Evolutionary conservation across 202 grass and related monocot genomes (phyloP).

Genomic region (Saccharum hybrid): DNA sequence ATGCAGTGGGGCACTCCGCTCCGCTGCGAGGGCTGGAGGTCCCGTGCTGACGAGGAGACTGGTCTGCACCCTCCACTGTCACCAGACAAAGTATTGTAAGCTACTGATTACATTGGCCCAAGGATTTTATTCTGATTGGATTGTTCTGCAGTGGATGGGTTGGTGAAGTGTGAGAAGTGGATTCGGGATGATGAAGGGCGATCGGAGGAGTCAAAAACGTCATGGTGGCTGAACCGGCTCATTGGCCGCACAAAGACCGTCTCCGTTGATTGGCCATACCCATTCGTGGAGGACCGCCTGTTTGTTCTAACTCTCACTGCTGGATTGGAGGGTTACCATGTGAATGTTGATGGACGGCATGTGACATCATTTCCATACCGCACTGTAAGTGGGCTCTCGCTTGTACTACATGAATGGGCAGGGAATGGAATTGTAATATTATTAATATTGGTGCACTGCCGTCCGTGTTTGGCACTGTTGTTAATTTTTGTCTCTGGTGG

Average conservation of each 20-base stretch:
- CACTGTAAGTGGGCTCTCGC: constrained; percentile 57
- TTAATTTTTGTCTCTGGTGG: constrained; percentile 42
- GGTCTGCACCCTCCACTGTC: constrained; percentile 43
- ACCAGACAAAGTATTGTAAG: neutral
- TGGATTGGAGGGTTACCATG: constrained; percentile 86
- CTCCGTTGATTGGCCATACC: constrained; percentile 82
- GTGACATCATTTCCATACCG: constrained; percentile 82
- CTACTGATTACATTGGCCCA: constrained; percentile 5
- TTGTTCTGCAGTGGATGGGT: constrained; percentile 63
- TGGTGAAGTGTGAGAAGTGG: constrained; percentile 83
- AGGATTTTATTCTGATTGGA: constrained; percentile 37
- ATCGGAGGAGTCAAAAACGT: constrained; percentile 64
- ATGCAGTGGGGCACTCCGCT: constrained; percentile 85
- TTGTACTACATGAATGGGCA: constrained; percentile 7
- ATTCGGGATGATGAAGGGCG: constrained; percentile 63
- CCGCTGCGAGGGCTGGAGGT: constrained; percentile 85
- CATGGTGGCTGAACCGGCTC: constrained; percentile 93
- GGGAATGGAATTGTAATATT: constrained; percentile 16
- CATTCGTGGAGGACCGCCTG: constrained; percentile 81
- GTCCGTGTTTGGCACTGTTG: neutral
- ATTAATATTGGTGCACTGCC: neutral
- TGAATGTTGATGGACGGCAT: constrained; percentile 73
- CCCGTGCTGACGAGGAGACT: constrained; percentile 69
- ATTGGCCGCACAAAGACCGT: constrained; percentile 81
- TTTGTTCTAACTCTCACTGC: constrained; percentile 92